Base-by-base conservation (phyloP, 805 yeast genomes). In the Tetrapisispora iriomotensis region DNA sequence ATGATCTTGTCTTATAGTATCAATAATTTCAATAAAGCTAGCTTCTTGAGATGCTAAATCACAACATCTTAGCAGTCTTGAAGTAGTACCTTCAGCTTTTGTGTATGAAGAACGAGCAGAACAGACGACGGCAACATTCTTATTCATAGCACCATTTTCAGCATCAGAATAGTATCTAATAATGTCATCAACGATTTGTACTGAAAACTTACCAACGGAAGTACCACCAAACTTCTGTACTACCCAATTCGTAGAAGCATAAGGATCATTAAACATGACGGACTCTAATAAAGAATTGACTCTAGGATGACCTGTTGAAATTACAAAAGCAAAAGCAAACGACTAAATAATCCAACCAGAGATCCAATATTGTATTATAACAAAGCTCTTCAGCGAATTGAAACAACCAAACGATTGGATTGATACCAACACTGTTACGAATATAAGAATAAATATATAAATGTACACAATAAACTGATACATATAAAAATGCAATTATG, bases 151-250 rank as follows among this genome's bases (percentile, higher is more conserved):
- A 9, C 20, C 9, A 4, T 20, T 5, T 20, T 25, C 13, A 7
- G 30, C 30, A 15, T 15, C 21, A 19, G 36, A 33, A 56, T 77
- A 85, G 19, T 68, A 74, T 53, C 76, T 77, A 35, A 92, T 83
- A 36, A 92, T 86, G 48, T 86, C 84, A 43, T 82, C 82, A 21
- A 86, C 87, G 40, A 92, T 92, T 47, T 80, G 74, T 37, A 72
- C 77, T 8, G 96, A 84, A 61, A 92, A 88, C 60, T 92, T 92
- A 18, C 98, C 98, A 24, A 92, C 96, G 34, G 92, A 79, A 13
- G 98, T 92, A 39, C 98, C 98, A 36, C 98, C 98, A 54, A 85
- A 92, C 62, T 92, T 92, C 61, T 92, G 98, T 6, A 92, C 82
- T 3, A 82, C 61, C 88, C 90, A 81, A 14, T 74, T 74, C 14